Evolutionary conservation across 148 eudicot genomes (phyloP).

Genomic region (Cornus controversa): DNA sequence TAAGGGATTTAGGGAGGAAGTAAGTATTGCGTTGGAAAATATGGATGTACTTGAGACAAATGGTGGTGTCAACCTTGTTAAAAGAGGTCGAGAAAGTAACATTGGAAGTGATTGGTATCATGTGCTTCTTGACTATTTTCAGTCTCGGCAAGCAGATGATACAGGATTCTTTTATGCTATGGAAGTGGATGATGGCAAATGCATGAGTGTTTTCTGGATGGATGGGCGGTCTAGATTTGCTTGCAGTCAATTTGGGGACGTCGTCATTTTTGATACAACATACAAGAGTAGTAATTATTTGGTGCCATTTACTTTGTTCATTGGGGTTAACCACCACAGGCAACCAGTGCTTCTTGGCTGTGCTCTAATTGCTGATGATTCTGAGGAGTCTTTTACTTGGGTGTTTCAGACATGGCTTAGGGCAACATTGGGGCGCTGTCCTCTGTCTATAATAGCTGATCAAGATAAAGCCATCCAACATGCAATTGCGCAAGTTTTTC

Average conservation of each 20-base stretch:
- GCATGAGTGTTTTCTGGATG: conserved; percentile 58
- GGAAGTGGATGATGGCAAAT: conserved; percentile 46
- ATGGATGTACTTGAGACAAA: conserved; percentile 48
- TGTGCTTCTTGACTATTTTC: conserved; percentile 46
- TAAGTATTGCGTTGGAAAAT: conserved; percentile 35
- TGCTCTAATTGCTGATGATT: conserved; percentile 56
- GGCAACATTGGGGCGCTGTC: conserved; percentile 48
- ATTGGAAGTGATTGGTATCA: conserved; percentile 51
- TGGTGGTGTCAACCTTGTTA: conserved; percentile 45
- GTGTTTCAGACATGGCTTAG: conserved; percentile 51
- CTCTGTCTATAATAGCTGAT: conserved; percentile 54
- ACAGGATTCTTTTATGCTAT: conserved; percentile 50
- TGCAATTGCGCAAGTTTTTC: conserved; percentile 51
- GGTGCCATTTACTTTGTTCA: conserved; percentile 49
- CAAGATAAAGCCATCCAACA: conserved; percentile 49
- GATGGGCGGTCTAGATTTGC: conserved; percentile 60
- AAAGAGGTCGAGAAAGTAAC: conserved; percentile 33
- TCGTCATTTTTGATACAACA: conserved; percentile 50
- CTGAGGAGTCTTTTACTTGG: conserved; percentile 59
- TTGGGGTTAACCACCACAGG: conserved; percentile 62
- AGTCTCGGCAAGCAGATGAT: conserved; percentile 53
- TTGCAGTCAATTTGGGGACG: conserved; percentile 54
- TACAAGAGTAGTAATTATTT: conserved; percentile 41
- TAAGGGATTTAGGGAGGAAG: conserved; percentile 41
- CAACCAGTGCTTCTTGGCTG: conserved; percentile 64